A percentile compares a stretch with the other conserved stretches of the same genome.
These are phyloP conservation scores for Triticum turgidum DNA, from an alignment of 176 grass and related monocot genomes.

Conservation along the genomic window DNA sequence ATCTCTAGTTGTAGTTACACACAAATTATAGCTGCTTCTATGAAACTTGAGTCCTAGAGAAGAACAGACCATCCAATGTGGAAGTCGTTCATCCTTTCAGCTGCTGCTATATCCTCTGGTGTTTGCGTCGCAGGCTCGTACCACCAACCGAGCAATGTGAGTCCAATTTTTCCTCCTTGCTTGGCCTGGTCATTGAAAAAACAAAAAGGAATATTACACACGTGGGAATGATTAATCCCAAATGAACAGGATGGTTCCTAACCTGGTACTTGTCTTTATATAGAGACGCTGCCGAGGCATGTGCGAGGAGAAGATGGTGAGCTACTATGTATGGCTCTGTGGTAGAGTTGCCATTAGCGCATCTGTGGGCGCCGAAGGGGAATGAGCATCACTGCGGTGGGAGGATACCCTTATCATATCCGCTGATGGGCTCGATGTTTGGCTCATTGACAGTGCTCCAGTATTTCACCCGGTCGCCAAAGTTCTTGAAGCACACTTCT, in stretches of 20 bases:
- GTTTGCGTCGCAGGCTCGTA: constrained; percentile 52
- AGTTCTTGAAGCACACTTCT: constrained; percentile 87
- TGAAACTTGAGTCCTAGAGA: too few species aligned
- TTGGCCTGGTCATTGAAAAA: constrained; percentile 37
- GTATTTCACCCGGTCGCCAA: constrained; percentile 75
- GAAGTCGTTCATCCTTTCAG: constrained; percentile 77
- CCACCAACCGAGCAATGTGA: constrained; percentile 77
- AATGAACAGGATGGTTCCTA: background rate
- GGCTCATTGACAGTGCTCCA: constrained; percentile 89
- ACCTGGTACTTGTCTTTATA: constrained; percentile 83
- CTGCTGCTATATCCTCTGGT: constrained; percentile 69
- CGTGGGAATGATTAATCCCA: background rate
- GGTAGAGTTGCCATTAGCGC: constrained; percentile 69
- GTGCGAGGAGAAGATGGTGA: constrained; percentile 74
- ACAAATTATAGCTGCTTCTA: too few species aligned
- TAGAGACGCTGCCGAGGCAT: constrained; percentile 57
- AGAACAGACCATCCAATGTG: constrained; percentile 78
- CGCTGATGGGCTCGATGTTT: constrained; percentile 65
- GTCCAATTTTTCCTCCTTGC: constrained; percentile 80
- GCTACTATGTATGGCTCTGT: constrained; percentile 75
- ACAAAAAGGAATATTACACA: background rate
- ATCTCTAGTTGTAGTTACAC: too few species aligned
- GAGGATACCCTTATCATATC: constrained; percentile 54
- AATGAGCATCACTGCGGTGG: constrained; percentile 67
- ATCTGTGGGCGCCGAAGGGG: constrained; percentile 54